Conservation (phyloP, 768 basidiomycete genomes). For the Amanita jacksonii region DNA sequence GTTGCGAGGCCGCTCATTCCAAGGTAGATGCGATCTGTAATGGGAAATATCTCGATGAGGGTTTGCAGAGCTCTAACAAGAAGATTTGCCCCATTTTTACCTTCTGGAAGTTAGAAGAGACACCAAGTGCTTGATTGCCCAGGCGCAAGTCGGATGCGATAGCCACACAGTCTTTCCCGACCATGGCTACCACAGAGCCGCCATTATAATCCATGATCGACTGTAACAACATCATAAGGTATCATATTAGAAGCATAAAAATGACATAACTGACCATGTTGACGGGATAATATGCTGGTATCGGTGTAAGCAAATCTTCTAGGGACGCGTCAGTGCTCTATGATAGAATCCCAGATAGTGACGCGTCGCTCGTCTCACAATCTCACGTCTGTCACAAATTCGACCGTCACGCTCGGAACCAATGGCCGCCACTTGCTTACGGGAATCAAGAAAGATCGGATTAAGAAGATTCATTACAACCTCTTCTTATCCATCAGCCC, state of each 20-base stretch:
- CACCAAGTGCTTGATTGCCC: conserved; percentile 78
- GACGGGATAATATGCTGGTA: conserved; percentile 10
- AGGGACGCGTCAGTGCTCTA: conserved; percentile 26
- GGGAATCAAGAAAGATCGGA: no score
- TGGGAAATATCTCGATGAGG: conserved; percentile 71
- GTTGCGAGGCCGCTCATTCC: conserved; percentile 90
- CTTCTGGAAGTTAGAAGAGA: conserved; percentile 93
- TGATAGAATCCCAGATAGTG: no score
- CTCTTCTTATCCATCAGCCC: background rate
- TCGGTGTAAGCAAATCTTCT: no score
- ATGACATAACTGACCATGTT: conserved; percentile 29
- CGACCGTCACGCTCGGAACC: no score
- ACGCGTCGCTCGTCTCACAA: conserved; percentile 27
- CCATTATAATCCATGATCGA: conserved; percentile 92
- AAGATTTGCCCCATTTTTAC: conserved; percentile 29
- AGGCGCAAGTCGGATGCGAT: conserved; percentile 93
- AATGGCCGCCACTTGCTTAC: no score
- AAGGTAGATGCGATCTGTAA: conserved; percentile 86
- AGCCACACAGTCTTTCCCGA: conserved; percentile 96
- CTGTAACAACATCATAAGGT: conserved; percentile 35
- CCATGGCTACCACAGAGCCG: conserved; percentile 99
- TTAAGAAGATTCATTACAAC: no score
- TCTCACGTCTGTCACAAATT: no score
- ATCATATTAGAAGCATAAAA: background rate
- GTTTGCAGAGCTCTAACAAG: conserved; percentile 11